Evolutionary conservation across 2,329 filamentous ascomycete species (phyloP).

Genomic region (Sporothrix pseudoabietina): DNA sequence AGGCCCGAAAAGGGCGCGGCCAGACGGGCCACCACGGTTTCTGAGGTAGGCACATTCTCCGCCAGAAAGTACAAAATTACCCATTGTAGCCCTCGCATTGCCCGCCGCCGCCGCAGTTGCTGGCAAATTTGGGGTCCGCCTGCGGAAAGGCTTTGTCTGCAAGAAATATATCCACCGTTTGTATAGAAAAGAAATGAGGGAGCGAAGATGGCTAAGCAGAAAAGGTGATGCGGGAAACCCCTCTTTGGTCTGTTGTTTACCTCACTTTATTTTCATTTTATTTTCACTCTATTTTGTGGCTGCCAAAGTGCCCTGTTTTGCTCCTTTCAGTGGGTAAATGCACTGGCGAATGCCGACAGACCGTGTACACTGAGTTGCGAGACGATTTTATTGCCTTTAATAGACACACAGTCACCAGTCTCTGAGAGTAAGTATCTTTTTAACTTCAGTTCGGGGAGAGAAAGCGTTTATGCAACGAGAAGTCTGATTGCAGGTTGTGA

Average conservation of each 20-base stretch:
- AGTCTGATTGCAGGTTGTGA: background rate
- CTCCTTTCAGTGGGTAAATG: background rate
- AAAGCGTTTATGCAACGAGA: too few relatives aligned
- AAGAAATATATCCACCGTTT: background rate
- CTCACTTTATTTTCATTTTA: background rate
- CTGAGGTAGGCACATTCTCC: conserved; percentile 44
- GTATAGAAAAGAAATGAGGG: background rate
- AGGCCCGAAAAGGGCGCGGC: conserved; percentile 67
- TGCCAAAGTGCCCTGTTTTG: background rate
- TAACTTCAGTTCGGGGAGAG: too few relatives aligned
- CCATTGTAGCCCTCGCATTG: conserved; percentile 75
- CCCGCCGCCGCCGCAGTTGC: conserved; percentile 63
- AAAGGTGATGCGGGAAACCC: background rate
- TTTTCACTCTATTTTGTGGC: background rate
- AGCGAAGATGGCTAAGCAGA: background rate
- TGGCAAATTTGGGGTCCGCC: conserved; percentile 55
- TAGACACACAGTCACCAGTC: too few relatives aligned
- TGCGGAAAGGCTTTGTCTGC: conserved; percentile 37
- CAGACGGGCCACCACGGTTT: conserved; percentile 55
- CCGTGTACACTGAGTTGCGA: background rate
- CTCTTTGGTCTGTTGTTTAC: background rate
- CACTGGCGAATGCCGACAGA: background rate
- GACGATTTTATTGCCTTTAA: too few relatives aligned
- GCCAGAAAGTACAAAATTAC: conserved; percentile 53
- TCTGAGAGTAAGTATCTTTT: too few relatives aligned